Evolutionary conservation across 805 yeast genomes (phyloP).

Genomic region (Candida montana): DNA sequence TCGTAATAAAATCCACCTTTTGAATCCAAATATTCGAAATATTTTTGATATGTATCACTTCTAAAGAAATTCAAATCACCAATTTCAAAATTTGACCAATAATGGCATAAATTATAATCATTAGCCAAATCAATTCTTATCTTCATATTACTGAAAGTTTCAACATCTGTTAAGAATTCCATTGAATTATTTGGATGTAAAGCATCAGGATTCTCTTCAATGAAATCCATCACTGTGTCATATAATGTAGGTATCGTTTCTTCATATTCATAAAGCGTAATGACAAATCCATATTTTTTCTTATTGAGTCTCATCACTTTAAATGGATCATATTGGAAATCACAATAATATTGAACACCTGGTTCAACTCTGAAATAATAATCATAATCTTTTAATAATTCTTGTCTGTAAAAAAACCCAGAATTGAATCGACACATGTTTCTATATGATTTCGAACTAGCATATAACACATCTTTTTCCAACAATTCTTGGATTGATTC

Average conservation of each 20-base stretch:
- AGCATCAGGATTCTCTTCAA: conserved; percentile 51
- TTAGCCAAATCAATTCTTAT: conserved; percentile 31
- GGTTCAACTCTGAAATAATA: conserved; percentile 97
- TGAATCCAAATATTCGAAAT: conserved; percentile 57
- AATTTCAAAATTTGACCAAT: conserved; percentile 84
- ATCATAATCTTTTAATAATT: conserved; percentile 63
- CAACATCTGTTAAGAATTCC: conserved; percentile 50
- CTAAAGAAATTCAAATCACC: conserved; percentile 69
- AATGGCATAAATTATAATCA: conserved; percentile 77
- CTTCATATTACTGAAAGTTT: conserved; percentile 30
- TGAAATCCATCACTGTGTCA: conserved; percentile 62
- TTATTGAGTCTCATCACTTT: conserved; percentile 66
- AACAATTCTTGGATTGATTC: conserved; percentile 40
- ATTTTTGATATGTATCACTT: conserved; percentile 53
- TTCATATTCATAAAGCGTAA: conserved; percentile 73
- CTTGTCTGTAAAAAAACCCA: conserved; percentile 83
- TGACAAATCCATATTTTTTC: conserved; percentile 84
- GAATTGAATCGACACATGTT: conserved; percentile 96
- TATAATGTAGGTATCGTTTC: conserved; percentile 86
- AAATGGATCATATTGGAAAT: conserved; percentile 84
- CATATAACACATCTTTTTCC: conserved; percentile 53
- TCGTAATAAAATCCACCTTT: conserved; percentile 80
- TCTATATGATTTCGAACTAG: conserved; percentile 62
- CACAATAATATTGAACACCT: conserved; percentile 82
- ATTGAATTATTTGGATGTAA: conserved; percentile 61